Evolutionary conservation across 257 asterid genomes (phyloP), one percentile per base, ranked within the genome.

Genomic region (Primulina eburnea): DNA sequence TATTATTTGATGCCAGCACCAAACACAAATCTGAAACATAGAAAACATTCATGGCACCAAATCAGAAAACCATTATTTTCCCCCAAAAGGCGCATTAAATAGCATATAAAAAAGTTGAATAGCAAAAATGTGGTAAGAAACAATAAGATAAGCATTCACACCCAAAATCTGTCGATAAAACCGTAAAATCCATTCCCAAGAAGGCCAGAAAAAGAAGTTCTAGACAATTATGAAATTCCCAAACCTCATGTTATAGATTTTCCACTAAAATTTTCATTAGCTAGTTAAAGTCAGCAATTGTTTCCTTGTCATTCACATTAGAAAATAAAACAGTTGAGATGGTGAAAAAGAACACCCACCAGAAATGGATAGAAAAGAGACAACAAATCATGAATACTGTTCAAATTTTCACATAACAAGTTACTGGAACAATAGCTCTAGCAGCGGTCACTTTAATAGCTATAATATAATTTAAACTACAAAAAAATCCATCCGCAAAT

Each of bases 1-100:
- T 89, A 94, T 91, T 57, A 94, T 84, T 65, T 94, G 99, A 81
- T 94, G 97, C 99, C 99, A 94, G 77, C 99, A 94, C 99, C 96
- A 94, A 66, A 94, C 91, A 77, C 99, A 94, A 53, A 94, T 87
- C 99, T 90, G 84, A 78, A 33, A 43, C 58, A 66, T 17, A 35
- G 50, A 30, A 60, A 69, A 43, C n/a, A 60, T 60, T 32, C 70
- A 72, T n/a, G 70, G 5, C 21, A 47, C 71, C 38, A 47, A 24
- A 62, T 61, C 60, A 47, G 73, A 47, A 75, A 32, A 75, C 18
- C 28, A 63, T 33, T 18, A 60, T 7, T 60, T 28, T 17, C 32
- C 7, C 28, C 2, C 9, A 47, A 14, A 6, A 33, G n/a, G 18
- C 4, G 35, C 34, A 76, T 55, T 12, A 32, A 55, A 29, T 52